These are phyloP conservation scores for Penicillium sp. DNA, from an alignment of 2,329 filamentous ascomycete species.

Conservation along the genomic window DNA sequence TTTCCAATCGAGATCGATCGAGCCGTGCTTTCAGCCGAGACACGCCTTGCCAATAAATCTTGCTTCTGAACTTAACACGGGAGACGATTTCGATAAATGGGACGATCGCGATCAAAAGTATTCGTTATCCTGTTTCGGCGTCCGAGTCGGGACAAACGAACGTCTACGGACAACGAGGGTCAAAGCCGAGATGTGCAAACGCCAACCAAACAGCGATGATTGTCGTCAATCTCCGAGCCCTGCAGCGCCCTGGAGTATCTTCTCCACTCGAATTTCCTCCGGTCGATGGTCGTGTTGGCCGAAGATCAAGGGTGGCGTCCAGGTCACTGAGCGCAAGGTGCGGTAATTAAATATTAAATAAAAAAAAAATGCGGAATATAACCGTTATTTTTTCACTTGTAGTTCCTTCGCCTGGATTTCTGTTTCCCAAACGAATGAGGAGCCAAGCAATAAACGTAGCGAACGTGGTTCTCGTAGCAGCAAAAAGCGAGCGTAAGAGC, in stretches of 20 bases:
- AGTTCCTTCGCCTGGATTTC: not conserved
- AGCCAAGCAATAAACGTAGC: slow-evolving; percentile 30
- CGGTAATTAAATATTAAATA: slow-evolving; percentile 29
- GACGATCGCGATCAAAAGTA: not conserved
- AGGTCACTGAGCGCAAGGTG: slow-evolving; percentile 18
- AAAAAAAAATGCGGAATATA: slow-evolving; percentile 18
- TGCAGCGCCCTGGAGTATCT: not conserved
- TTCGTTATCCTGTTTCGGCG: not conserved
- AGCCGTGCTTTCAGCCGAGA: slow-evolving; percentile 11
- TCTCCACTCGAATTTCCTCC: slow-evolving; percentile 8
- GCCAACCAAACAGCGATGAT: slow-evolving; percentile 7
- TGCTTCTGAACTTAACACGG: not conserved
- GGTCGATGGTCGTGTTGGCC: not conserved
- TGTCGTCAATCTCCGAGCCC: slow-evolving; percentile 13
- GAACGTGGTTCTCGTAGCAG: slow-evolving; percentile 40
- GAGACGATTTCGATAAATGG: slow-evolving; percentile 5
- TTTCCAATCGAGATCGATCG: not conserved
- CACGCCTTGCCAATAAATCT: slow-evolving; percentile 3
- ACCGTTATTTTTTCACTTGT: slow-evolving; percentile 13
- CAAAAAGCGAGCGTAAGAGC: slow-evolving; percentile 39
- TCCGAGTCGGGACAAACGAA: slow-evolving; percentile 16
- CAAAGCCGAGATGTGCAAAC: slow-evolving; percentile 15
- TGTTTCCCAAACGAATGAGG: slow-evolving; percentile 14
- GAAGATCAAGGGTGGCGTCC: slow-evolving; percentile 3
- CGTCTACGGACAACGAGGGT: slow-evolving; percentile 9